These are phyloP conservation scores for Immersiella caudata DNA, from an alignment of 495 filamentous ascomycete genomes.

Conservation along the genomic window DNA sequence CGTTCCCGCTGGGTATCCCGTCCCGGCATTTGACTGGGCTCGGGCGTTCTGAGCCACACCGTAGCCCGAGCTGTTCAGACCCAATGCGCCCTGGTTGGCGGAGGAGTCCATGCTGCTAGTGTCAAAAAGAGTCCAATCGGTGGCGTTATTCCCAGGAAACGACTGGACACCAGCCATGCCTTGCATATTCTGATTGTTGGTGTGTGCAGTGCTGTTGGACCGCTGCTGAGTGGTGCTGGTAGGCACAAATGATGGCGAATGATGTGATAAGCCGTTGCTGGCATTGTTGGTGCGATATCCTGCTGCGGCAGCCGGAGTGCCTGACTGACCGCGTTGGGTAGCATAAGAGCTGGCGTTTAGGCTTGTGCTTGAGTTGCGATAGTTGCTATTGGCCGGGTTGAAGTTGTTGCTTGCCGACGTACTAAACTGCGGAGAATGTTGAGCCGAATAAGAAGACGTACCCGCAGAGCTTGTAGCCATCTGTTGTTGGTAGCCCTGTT, in stretches of 20 bases:
- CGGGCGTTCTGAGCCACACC: constrained; percentile 25
- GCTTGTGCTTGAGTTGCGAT: constrained; percentile 38
- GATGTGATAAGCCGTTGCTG: constrained; percentile 37
- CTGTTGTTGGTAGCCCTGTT: constrained; percentile 50
- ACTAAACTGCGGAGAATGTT: constrained; percentile 50
- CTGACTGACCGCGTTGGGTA: constrained; percentile 43
- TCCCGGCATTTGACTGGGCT: constrained; percentile 22
- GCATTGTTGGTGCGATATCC: constrained; percentile 38
- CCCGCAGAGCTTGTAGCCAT: constrained; percentile 40
- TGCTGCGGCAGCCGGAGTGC: constrained; percentile 39
- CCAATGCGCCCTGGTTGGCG: constrained; percentile 32
- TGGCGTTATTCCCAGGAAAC: constrained; percentile 25
- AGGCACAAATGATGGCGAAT: constrained; percentile 41
- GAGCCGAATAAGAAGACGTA: constrained; percentile 42
- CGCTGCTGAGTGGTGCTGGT: constrained; percentile 28
- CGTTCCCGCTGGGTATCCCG: constrained; percentile 24
- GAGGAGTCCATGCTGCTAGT: constrained; percentile 41
- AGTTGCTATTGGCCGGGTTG: constrained; percentile 40
- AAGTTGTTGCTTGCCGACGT: constrained; percentile 42
- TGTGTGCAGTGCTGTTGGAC: constrained; percentile 27
- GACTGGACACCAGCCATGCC: constrained; percentile 29
- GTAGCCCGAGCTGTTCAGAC: constrained; percentile 29
- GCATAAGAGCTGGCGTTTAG: constrained; percentile 38
- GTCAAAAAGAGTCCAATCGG: constrained; percentile 45
- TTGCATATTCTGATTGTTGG: constrained; percentile 31